Percentiles rank a stretch among this genome's conserved stretches.
Conservation (phyloP, 768 basidiomycete species). For the Myochromella boudieri region DNA sequence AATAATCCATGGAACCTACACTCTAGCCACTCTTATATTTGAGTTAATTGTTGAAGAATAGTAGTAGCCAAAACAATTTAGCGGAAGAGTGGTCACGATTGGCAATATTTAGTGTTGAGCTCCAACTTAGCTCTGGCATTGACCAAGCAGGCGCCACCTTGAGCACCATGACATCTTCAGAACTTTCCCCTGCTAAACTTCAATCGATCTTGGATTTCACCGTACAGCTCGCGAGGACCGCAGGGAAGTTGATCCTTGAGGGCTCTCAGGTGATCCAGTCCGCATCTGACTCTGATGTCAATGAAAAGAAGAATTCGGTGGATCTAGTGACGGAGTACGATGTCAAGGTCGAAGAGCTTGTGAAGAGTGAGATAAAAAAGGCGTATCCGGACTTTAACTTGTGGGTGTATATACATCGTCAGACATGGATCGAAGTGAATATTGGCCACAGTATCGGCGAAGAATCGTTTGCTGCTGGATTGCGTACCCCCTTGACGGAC, state of each 20-base stretch:
- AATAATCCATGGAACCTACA: too few relatives aligned
- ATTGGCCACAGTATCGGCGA: constrained; percentile 78
- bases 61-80: too few relatives aligned
- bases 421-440: not conserved
- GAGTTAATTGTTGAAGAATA: too few relatives aligned
- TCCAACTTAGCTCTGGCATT: too few relatives aligned
- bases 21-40: too few relatives aligned
- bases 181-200: constrained; percentile 50
- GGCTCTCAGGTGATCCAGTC: constrained; percentile 74
- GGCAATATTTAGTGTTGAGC: too few relatives aligned
- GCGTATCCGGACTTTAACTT: constrained; percentile 80
- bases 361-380: constrained; percentile 62
- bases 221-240: constrained; percentile 65
- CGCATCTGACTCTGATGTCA: constrained; percentile 49
- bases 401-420: constrained; percentile 46
- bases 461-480: constrained; percentile 84
- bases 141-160: too few relatives aligned
- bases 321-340: constrained; percentile 97
- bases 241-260: constrained; percentile 74
- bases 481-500: constrained; percentile 69
- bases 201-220: constrained; percentile 68
- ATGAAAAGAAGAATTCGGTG: constrained; percentile 91
- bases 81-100: too few relatives aligned
- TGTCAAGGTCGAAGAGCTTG: constrained; percentile 84
- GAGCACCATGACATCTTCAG: constrained; percentile 31